A percentile compares a stretch with the other conserved stretches of the same genome.
phyloP scores from a whole-genome alignment of 139 green algal species.

The Haematococcus sp. region DNA sequence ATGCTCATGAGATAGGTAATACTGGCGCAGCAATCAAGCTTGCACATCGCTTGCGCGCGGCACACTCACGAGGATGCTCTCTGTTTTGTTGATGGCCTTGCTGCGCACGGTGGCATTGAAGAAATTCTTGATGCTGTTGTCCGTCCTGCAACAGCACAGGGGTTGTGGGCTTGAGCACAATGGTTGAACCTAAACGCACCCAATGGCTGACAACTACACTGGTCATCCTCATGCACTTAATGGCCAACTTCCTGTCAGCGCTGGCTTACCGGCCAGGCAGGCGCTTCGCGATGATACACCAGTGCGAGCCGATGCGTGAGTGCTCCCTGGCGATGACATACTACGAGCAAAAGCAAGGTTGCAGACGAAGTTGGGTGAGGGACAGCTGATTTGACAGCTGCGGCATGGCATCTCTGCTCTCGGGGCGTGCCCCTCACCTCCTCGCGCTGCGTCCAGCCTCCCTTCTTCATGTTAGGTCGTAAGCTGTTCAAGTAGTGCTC shows the following conservation, averaged over 20 bases:
- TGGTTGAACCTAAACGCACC: too few relatives aligned
- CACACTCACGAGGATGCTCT: constrained; percentile 10
- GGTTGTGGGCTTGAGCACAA: too few relatives aligned
- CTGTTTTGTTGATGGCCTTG: constrained; percentile 18
- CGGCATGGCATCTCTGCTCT: too few relatives aligned
- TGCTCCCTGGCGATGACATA: constrained; percentile 15
- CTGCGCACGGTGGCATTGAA: constrained; percentile 52
- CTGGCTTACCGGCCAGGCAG: constrained; percentile 7
- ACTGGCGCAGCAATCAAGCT: background rate
- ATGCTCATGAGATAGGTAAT: background rate
- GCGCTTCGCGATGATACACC: constrained; percentile 9
- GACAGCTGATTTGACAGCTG: too few relatives aligned
- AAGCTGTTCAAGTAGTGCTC: background rate
- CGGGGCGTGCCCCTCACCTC: background rate
- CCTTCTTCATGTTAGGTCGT: constrained; percentile 17
- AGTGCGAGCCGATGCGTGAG: constrained; percentile 7
- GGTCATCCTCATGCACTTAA: too few relatives aligned
- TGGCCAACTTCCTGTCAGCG: too few relatives aligned
- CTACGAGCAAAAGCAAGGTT: background rate
- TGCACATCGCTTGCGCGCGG: background rate
- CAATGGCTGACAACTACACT: too few relatives aligned
- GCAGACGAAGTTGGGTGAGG: too few relatives aligned
- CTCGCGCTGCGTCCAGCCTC: constrained; percentile 2
- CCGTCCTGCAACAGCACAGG: constrained; percentile 28
- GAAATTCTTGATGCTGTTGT: constrained; percentile 79